phyloP scores from a whole-genome alignment of 1,284 basidiomycete species.

The Rhodofomes roseus region DNA sequence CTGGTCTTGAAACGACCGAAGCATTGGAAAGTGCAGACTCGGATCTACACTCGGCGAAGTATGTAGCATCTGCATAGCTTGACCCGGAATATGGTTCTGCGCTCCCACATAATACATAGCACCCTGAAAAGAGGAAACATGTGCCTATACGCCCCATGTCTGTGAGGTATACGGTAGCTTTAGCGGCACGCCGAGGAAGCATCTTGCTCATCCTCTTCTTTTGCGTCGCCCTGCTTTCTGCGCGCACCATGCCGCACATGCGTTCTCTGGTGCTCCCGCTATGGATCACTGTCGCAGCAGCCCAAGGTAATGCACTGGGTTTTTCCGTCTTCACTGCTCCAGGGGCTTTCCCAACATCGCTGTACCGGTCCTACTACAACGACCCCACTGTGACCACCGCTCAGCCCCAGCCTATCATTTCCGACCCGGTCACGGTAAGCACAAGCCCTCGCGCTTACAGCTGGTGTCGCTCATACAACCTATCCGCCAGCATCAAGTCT shows the following conservation, averaged over 20 bases:
- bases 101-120: too few relatives aligned
- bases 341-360: conserved; percentile 62
- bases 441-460: background rate
- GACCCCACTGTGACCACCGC: conserved; percentile 63
- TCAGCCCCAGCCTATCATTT: conserved; percentile 68
- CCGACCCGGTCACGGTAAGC: conserved; percentile 60
- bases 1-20: too few relatives aligned
- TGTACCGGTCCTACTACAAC: conserved; percentile 66
- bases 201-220: background rate
- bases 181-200: too few relatives aligned
- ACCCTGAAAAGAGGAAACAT: too few relatives aligned
- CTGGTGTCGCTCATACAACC: background rate
- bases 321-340: conserved; percentile 55
- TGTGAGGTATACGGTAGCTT: too few relatives aligned
- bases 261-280: background rate
- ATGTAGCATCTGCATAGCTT: too few relatives aligned
- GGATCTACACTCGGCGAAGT: too few relatives aligned
- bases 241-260: background rate
- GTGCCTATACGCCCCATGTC: too few relatives aligned
- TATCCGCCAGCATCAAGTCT: conserved; percentile 44
- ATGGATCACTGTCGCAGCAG: background rate
- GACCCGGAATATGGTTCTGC: too few relatives aligned
- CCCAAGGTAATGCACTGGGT: background rate
- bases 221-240: background rate
- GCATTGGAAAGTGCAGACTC: too few relatives aligned